Base-by-base conservation (phyloP, 352 stramenopile genomes). In the Halophytophthora polymorphica region DNA sequence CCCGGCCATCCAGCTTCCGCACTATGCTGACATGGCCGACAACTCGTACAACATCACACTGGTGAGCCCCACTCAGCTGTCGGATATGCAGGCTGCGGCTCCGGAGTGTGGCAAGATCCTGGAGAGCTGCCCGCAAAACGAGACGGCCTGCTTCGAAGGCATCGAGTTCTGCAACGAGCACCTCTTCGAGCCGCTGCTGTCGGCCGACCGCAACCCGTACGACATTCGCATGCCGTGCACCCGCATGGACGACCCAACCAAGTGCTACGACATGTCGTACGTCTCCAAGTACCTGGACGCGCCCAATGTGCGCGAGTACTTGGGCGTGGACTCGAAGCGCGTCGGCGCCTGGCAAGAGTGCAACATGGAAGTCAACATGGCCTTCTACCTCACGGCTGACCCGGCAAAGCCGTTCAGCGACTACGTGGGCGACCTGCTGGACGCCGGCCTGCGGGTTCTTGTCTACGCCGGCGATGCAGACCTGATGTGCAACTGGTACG, bases 401-500 rank as follows among this genome's bases (percentile, higher is more conserved):
- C 94, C 81, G 77, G 97, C 97, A 69, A 92, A 96, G 56, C 75
- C 94, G 22, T 98, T 95, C 62, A 75, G 88, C 28, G 56, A 64
- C 6, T 86, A 89, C 47, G 68, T 98, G 12, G 74, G 77, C 0
- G 86, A 96, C 37, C 62, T 99, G 44, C 67, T 99, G 15, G 64
- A 88, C 34, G 67, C 68, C 18, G 58, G 57, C 13, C 49, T 88
- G 11, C 76, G 77, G 1, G 92, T 97, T 11, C 73, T 98, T 18
- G 91, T 99, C 47, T 99, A 99, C 73, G 87, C 90, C 11, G 96
- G 96, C 48, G 96, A 99, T 66, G 77, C 91, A 18, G 96, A 98
- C 62, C 93, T 98, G 53, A 97, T 98, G 66, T 98, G 91, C 76
- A 98, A 98, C 64, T 98, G 96, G 77, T 61, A 97, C 21, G 96